A percentile compares a stretch with the other conserved stretches of the same genome.
Conservation (phyloP, 2,329 filamentous ascomycete genomes). For the Hirsutella minnesotensis region DNA sequence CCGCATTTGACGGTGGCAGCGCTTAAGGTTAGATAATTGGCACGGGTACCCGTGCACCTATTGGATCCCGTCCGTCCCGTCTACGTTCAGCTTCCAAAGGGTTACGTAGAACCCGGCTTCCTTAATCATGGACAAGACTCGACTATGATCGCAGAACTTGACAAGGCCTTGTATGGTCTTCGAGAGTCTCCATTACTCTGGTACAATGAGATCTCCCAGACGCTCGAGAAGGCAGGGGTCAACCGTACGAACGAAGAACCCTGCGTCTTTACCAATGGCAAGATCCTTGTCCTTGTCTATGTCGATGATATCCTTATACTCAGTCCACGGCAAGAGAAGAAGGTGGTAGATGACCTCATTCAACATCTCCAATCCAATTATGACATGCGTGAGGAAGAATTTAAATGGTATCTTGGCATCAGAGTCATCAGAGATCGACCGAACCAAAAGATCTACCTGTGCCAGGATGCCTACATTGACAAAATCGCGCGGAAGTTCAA, state of each 20-base stretch:
- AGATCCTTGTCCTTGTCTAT: not conserved
- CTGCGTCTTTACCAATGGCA: not conserved
- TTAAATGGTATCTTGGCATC: slow-evolving; percentile 1
- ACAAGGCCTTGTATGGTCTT: not conserved
- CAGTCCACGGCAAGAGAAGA: too few species aligned
- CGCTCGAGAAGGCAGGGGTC: not conserved
- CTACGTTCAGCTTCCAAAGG: not conserved
- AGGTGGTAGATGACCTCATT: too few species aligned
- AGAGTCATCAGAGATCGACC: slow-evolving; percentile 1
- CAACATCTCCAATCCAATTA: too few species aligned
- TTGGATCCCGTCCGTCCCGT: too few species aligned
- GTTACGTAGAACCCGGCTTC: not conserved
- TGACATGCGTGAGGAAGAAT: not conserved
- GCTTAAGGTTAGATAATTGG: too few species aligned
- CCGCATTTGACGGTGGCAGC: too few species aligned
- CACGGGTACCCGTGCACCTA: too few species aligned
- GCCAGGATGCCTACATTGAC: slow-evolving; percentile 1
- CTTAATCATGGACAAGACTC: not conserved
- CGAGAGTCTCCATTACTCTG: too few species aligned
- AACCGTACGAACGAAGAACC: not conserved
- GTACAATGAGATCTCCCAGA: not conserved
- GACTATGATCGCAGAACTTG: not conserved
- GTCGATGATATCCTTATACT: too few species aligned
- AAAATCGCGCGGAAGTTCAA: slow-evolving; percentile 1
- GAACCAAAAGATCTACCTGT: not conserved